Percentiles rank a stretch among this genome's conserved stretches.
These are phyloP conservation scores for Mycothermus thermophilus DNA, from an alignment of 495 filamentous ascomycete genomes.

Conservation along the genomic window DNA sequence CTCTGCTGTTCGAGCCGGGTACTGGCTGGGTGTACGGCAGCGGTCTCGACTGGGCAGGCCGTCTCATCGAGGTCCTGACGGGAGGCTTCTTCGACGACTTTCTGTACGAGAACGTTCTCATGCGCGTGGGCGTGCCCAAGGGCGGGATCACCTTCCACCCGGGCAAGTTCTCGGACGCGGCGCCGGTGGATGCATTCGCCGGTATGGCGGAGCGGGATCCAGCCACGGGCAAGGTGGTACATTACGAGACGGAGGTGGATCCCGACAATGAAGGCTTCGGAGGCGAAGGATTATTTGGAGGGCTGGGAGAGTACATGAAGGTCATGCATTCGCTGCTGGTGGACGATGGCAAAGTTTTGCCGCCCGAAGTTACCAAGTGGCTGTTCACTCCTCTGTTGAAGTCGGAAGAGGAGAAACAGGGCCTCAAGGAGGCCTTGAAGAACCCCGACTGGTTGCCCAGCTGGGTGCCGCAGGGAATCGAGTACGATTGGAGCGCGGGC, in stretches of 20 bases:
- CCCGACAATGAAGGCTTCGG: constrained; percentile 10
- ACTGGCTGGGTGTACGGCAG: constrained; percentile 24
- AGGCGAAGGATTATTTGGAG: constrained; percentile 19
- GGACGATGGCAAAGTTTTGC: constrained; percentile 21
- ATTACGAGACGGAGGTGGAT: neutral
- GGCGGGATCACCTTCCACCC: constrained; percentile 19
- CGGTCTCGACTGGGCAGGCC: constrained; percentile 22
- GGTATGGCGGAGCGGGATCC: constrained; percentile 12
- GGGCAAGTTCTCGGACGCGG: constrained; percentile 1
- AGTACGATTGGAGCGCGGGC: constrained; percentile 22
- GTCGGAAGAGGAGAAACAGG: constrained; percentile 4
- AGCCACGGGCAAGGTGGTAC: constrained; percentile 5
- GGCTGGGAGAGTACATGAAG: constrained; percentile 16
- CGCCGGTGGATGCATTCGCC: constrained; percentile 1
- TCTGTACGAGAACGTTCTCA: constrained; percentile 16
- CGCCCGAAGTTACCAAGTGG: constrained; percentile 10
- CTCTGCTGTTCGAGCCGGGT: constrained; percentile 26
- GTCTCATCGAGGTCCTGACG: constrained; percentile 16
- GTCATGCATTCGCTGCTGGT: constrained; percentile 15
- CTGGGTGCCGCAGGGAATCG: constrained; percentile 7
- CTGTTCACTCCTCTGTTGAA: constrained; percentile 21
- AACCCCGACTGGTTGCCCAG: constrained; percentile 15
- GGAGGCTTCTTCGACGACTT: constrained; percentile 18
- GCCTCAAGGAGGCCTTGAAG: constrained; percentile 11
- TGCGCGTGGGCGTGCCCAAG: constrained; percentile 5